Conservation (phyloP, 148 eudicot genomes). For the Vaccinium macrocarpon region DNA sequence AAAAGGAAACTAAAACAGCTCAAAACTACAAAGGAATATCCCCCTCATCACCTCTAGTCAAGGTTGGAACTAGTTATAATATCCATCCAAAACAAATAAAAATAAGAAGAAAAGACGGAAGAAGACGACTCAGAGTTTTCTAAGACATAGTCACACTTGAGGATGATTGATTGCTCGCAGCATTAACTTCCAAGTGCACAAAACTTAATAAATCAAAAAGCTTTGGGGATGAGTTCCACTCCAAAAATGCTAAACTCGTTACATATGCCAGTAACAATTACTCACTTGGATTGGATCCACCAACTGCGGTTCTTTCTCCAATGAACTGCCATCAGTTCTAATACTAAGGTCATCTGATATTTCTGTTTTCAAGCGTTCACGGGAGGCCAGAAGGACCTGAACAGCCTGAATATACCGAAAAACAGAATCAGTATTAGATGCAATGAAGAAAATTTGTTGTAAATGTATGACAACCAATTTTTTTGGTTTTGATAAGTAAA, state of each 20-base stretch:
- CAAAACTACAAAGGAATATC: background rate
- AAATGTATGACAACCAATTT: too few species aligned
- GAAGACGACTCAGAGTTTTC: constrained; percentile 4
- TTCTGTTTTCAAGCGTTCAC: constrained; percentile 51
- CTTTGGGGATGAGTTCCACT: background rate
- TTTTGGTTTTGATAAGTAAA: too few species aligned
- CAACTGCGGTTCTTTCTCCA: constrained; percentile 23
- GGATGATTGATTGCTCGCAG: constrained; percentile 1
- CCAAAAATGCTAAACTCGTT: background rate
- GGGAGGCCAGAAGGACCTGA: constrained; percentile 64
- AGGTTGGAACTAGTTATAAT: background rate
- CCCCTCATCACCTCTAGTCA: background rate
- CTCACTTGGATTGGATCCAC: constrained; percentile 92
- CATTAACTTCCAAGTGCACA: constrained; percentile 3
- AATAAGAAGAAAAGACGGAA: background rate
- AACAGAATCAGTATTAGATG: background rate
- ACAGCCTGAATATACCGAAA: constrained; percentile 58
- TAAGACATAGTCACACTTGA: background rate
- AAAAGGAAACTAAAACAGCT: background rate
- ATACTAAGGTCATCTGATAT: constrained; percentile 25
- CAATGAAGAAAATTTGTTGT: background rate
- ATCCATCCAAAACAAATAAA: background rate
- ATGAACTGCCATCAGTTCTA: constrained; percentile 24
- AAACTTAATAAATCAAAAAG: background rate
- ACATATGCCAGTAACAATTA: constrained; percentile 12